Evolutionary conservation across 1,284 basidiomycete genomes (phyloP), one percentile per base, ranked within the genome.

Genomic region (Coniferiporia sulphurascens): DNA sequence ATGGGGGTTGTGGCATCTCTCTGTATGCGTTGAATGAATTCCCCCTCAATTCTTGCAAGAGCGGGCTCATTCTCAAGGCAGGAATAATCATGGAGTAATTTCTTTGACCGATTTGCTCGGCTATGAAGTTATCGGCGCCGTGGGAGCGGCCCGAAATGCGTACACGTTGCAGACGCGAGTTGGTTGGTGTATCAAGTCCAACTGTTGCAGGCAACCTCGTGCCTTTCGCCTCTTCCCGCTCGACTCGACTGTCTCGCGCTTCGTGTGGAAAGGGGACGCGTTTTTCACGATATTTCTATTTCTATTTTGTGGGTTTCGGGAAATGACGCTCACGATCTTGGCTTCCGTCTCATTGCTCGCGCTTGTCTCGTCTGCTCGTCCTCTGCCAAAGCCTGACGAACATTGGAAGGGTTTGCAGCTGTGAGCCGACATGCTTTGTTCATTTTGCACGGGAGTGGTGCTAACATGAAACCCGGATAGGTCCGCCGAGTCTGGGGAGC

Each of bases 351-450:
- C 74, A 45, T 67, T 79, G 35, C 69, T 78, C 63, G 77, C 72
- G 69, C 74, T 80, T 68, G 74, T 78, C 69, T 77, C 76, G 62
- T 71, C 74, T 55, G 69, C 78, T 65, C 75, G 71, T 60, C 78
- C 78, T 46, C 63, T 77, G 51, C 57, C 66, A 8, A 55, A 57
- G 51, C 59, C 64, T 34, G 65, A 70, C 52, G 60, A 67, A 68
- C 68, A 62, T 55, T 68, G 65, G 32, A 41, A 48, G 19, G 17
- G 35, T 13, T 56, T 56, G 13, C 22, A 41, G 45, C 34, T 32
- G 34, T 55, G n/a, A 22, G 48, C 56, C 9, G 17, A 34, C 9
- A 34, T 44, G 27, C 38, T 56, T 52, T 50, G 54, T 38, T 51
- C 53, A 44, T 48, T n/a, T 41, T 27, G 27, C 3, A 19, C 45